These are phyloP conservation scores for Avena insularis DNA, from an alignment of 176 grass and related monocot species.

Conservation along the genomic window DNA sequence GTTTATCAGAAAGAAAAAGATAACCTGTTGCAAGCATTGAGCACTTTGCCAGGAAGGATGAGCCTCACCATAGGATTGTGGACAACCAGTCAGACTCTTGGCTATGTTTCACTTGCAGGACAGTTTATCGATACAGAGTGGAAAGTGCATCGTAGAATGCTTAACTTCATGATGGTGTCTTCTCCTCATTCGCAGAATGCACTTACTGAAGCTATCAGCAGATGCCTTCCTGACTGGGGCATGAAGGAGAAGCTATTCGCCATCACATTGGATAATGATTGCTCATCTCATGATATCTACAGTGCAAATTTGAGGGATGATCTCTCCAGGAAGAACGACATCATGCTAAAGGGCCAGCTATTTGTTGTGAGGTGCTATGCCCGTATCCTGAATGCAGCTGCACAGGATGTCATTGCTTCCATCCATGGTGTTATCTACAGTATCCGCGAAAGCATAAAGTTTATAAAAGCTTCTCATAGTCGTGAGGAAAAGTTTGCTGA, in stretches of 20 bases:
- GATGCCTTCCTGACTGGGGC: conserved; percentile 10
- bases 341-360: conserved; percentile 28
- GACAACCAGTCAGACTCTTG: conserved; percentile 35
- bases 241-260: conserved; percentile 22
- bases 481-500: conserved; percentile 6
- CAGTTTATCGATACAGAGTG: conserved; percentile 20
- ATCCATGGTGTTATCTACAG: background rate
- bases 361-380: conserved; percentile 33
- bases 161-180: conserved; percentile 24
- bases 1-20: conserved; percentile 30
- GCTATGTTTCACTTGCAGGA: conserved; percentile 25
- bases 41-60: conserved; percentile 24
- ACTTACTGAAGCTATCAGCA: conserved; percentile 9
- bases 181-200: conserved; percentile 22
- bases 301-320: conserved; percentile 23
- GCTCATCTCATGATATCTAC: conserved; percentile 34
- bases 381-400: conserved; percentile 14
- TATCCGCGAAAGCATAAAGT: conserved; percentile 37
- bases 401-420: conserved; percentile 26
- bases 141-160: conserved; percentile 17
- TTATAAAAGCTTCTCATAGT: conserved; percentile 12
- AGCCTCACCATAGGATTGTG: conserved; percentile 28
- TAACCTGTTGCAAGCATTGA: conserved; percentile 11
- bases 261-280: conserved; percentile 30
- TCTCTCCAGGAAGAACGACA: background rate